Evolutionary conservation across 352 stramenopile genomes (phyloP).

Genomic region (Phytophthora megakarya): DNA sequence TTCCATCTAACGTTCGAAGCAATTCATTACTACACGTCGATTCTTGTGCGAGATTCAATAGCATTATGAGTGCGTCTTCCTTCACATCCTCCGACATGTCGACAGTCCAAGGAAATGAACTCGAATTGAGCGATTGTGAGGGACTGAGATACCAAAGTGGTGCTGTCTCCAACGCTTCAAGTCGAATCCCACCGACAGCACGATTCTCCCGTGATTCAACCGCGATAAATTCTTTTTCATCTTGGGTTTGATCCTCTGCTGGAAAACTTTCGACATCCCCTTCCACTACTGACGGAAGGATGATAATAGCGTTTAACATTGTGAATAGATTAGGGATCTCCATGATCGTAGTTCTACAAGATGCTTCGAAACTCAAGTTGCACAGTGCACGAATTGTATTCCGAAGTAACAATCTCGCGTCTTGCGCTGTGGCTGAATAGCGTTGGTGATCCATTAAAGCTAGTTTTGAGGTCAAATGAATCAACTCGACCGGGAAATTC

Average conservation of each 20-base stretch:
- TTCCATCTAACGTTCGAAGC: conserved; percentile 61
- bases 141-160: conserved; percentile 28
- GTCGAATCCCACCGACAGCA: background rate
- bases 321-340: conserved; percentile 64
- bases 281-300: conserved; percentile 24
- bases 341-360: conserved; percentile 54
- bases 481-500: conserved; percentile 56
- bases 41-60: conserved; percentile 70
- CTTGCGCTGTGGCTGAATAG: conserved; percentile 18
- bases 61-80: conserved; percentile 64
- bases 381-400: conserved; percentile 64
- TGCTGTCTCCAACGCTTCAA: conserved; percentile 1
- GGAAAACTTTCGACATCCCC: background rate
- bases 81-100: conserved; percentile 55
- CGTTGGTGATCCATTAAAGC: conserved; percentile 51
- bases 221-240: conserved; percentile 11
- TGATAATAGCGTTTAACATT: conserved; percentile 46
- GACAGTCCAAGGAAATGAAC: conserved; percentile 29
- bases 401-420: conserved; percentile 44
- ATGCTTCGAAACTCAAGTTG: conserved; percentile 69
- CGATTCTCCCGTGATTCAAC: background rate
- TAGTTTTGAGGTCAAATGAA: conserved; percentile 56
- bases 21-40: conserved; percentile 53
- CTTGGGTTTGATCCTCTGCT: conserved; percentile 1
- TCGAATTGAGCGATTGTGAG: conserved; percentile 1